Evolutionary conservation across 257 asterid genomes (phyloP).

Genomic region (Salvia splendens): DNA sequence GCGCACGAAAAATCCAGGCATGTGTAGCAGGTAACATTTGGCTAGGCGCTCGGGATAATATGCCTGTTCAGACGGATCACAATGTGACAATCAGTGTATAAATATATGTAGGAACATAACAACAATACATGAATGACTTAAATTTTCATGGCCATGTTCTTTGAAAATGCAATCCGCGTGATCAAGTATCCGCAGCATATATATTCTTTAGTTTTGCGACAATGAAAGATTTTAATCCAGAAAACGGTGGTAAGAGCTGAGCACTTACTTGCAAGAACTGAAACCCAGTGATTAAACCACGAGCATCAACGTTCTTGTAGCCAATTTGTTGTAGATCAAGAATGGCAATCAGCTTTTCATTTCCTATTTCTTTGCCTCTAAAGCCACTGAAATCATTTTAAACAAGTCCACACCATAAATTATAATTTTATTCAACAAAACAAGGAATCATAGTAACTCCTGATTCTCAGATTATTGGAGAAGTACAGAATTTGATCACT

Average conservation of each 20-base stretch:
- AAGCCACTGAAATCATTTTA: conserved; percentile 48
- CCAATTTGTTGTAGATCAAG: conserved; percentile 59
- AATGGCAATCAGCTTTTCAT: conserved; percentile 58
- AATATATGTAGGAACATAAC: neutral
- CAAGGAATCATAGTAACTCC: too few species aligned
- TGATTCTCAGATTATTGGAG: too few species aligned
- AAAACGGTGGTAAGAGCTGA: neutral
- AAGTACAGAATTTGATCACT: too few species aligned
- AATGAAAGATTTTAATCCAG: too few species aligned
- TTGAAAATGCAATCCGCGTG: too few species aligned
- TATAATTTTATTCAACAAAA: too few species aligned
- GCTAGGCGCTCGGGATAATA: conserved; percentile 82
- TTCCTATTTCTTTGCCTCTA: conserved; percentile 63
- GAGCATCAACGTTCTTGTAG: conserved; percentile 62
- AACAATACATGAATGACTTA: too few species aligned
- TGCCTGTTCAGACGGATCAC: conserved; percentile 36
- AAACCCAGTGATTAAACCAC: conserved; percentile 66
- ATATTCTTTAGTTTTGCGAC: too few species aligned
- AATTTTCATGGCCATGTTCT: too few species aligned
- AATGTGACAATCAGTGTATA: neutral
- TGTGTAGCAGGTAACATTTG: conserved; percentile 57
- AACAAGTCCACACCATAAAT: too few species aligned
- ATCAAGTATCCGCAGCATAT: too few species aligned
- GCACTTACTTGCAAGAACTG: conserved; percentile 74
- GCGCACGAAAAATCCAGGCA: conserved; percentile 74